Evolutionary conservation across 257 asterid genomes (phyloP), one percentile per base, ranked within the genome.

Genomic region (Jasminum sambac): DNA sequence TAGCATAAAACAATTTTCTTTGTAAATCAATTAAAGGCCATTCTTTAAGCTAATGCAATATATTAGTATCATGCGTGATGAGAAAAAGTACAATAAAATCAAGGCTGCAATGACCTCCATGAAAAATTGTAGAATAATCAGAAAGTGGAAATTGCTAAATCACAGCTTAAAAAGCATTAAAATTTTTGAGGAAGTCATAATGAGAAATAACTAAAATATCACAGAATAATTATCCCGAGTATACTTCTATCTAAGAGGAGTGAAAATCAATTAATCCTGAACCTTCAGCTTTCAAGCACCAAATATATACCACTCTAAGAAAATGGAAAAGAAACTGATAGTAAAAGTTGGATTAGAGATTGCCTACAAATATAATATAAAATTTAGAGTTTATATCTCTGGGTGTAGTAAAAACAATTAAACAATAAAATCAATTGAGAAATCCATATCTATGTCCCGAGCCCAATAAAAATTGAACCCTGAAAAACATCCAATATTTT

Each of bases 1-100:
- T 19, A 55, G 34, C 34, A 10, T 55, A 55, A 55, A 21, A 52
- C 30, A 19, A 8, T 19, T 17, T 52, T 6, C 2, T 42, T 69
- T 55, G 25, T 64, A 41, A 24, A 36, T 69, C 39, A 66, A 44
- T 37, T 69, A n/a, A 63, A 62, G 21, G 58, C 38, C 30, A 19
- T 8, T 3, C 21, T 63, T 58, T 16, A 11, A 40, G 72, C 61
- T 37, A 37, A 30, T 26, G 36, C 11, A 39, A 37, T 52, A 48
- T 43, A 19, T 40, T 7, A 39, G 46, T 25, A 41, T 68, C 21
- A 40, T 40, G 36, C 4, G 34, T 72, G 61, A 41, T 58, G 26
- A 68, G 10, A 66, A 48, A 37, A 34, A 38, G 17, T 10, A 60
- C 12, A 64, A 19, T 50, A 50, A 52, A 44, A 39, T 61, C 16